These are phyloP conservation scores for Thermothelomyces thermophilus DNA, from an alignment of 2,329 filamentous ascomycete genomes.

Conservation along the genomic window DNA sequence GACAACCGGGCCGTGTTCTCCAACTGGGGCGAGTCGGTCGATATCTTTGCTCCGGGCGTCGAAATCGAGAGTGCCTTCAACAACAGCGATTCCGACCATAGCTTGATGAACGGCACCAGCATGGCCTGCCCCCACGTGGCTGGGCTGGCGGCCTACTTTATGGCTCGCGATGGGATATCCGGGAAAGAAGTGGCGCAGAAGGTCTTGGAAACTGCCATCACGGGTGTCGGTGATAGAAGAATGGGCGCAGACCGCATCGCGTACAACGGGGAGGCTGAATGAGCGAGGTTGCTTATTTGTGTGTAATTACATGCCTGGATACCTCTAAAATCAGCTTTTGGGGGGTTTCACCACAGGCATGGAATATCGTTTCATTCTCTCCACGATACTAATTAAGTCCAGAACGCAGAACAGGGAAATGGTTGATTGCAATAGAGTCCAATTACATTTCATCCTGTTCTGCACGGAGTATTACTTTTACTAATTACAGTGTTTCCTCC, in stretches of 20 bases:
- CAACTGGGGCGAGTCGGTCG: constrained; percentile 40
- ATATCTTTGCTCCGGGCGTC: constrained; percentile 41
- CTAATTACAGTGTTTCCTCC: too few species aligned
- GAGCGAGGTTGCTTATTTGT: background rate
- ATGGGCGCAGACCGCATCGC: constrained; percentile 12
- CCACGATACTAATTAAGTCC: too few species aligned
- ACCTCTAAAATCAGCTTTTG: too few species aligned
- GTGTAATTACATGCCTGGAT: too few species aligned
- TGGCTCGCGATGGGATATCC: constrained; percentile 10
- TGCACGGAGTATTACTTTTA: too few species aligned
- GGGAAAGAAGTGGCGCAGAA: constrained; percentile 12
- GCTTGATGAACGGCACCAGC: constrained; percentile 50
- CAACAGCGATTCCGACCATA: constrained; percentile 27
- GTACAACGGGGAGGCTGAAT: constrained; percentile 18
- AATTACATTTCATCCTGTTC: too few species aligned
- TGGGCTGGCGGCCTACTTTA: constrained; percentile 37
- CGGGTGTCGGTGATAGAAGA: constrained; percentile 1
- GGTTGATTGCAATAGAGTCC: too few species aligned
- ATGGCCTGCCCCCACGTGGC: constrained; percentile 57
- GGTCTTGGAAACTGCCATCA: constrained; percentile 3
- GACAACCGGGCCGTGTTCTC: constrained; percentile 35
- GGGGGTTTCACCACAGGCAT: too few species aligned
- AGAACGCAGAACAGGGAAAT: too few species aligned
- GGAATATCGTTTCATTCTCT: too few species aligned
- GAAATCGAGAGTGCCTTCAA: constrained; percentile 36